Base-by-base conservation (phyloP, 2,329 filamentous ascomycete species). In the Zarea fungicola region DNA sequence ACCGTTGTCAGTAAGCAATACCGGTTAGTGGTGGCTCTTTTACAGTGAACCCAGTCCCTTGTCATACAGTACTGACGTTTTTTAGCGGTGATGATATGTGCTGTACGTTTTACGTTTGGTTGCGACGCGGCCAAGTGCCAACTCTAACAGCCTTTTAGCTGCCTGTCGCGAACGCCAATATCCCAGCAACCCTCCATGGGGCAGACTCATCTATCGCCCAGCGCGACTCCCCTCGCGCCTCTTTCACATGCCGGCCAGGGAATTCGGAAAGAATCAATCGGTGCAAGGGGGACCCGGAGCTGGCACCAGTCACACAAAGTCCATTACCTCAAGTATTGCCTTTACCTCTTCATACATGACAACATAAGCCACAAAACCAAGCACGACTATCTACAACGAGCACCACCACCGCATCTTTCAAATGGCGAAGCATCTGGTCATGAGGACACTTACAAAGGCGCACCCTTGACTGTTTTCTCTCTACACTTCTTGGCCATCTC, bases 1-100 rank as follows among this genome's bases (percentile, higher is more conserved):
- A 69, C 60, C 6, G 67, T 73, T 34, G 69, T 71, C 32, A 71
- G 70, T 62, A 72, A 70, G 50, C 68, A 72, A 54, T 73, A 71
- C 58, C 70, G 70, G 69, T 72, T 52, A 60, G 66, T n/a, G n/a
- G n/a, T n/a, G n/a, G n/a, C 32, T 4, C 5, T 6, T n/a, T 10
- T 22, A 36, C 22, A 21, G 29, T 26, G 23, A 23, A 18, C 31
- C 19, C 19, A 32, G 32, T 45, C 29, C 19, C 9, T 26, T n/a
- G 47, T 46, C 9, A 3, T 34, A n/a, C 14, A 8, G 18, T 41
- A 49, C 63, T 65, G 53, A 67, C 56, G 28, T 50, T 31, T 45
- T 48, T 50, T 4, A 72, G 69, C 62, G 69, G 69, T 53, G 68
- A 72, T 54, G 70, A 72, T 53, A 69, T 72, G 49, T 72, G 70